Evolutionary conservation across 345 rosid species (phyloP), one percentile per base, ranked within the genome.

Genomic region (Cardiospermum halicacabum): DNA sequence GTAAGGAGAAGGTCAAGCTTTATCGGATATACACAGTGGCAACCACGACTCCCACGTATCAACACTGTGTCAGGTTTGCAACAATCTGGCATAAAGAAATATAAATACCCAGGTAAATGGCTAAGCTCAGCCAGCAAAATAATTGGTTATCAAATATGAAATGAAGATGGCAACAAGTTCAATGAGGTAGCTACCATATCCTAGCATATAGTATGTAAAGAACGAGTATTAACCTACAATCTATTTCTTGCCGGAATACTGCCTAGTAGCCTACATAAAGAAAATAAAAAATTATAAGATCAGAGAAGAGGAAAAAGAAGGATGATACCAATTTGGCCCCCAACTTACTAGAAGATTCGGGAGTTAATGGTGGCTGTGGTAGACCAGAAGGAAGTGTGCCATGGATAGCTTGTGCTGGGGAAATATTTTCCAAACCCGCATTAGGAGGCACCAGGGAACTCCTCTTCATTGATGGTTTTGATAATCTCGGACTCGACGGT

Each of bases 1-100:
- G 83, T 62, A 51, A 94, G 99, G 68, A 87, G 82, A 78, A 94
- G 92, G 66, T 91, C 99, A 58, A 94, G 84, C 85, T 89, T 91
- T 75, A 94, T 87, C n/a, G 99, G 99, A 82, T 94, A 91, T 50
- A 85, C 99, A 49, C 99, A 94, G 70, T 89, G 88, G 69, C 99
- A 91, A 71, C 77, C 89, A 68, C 62, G 80, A 74, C 77, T 81
- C 65, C 82, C 87, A 66, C 83, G 82, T 82, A 82, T 94, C 85
- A 78, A 78, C 75, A 94, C 94, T 77, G 73, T 80, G 67, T 84
- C 73, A 25, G 78, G 84, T 76, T 83, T 84, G 84, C 99, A 94
- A 75, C 99, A 94, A 77, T 79, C 97, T 94, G 80, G 32, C 58
- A 69, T 18, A 72, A 64, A 4, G 30, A 58, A 47, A 73, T 64